A percentile compares a stretch with the other conserved stretches of the same genome.
Evolutionary conservation across 2,329 filamentous ascomycete species (phyloP).

Genomic region (Aspergillus sergii): DNA sequence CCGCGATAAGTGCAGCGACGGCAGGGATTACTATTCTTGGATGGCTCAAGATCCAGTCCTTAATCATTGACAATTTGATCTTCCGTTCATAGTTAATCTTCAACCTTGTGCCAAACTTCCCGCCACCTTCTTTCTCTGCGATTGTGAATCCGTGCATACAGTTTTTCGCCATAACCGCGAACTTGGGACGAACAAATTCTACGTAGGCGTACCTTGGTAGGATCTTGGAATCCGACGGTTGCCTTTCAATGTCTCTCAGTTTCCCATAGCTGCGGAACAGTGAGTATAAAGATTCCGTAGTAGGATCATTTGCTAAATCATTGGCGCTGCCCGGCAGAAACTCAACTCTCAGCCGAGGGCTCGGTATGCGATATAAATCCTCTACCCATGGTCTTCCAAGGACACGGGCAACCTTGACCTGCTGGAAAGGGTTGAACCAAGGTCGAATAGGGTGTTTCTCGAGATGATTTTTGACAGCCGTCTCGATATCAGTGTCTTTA

Average conservation of each 20-base stretch:
- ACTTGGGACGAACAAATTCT: slow-evolving; percentile 72
- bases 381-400: slow-evolving; percentile 90
- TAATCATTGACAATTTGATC: slow-evolving; percentile 75
- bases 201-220: slow-evolving; percentile 78
- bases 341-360: slow-evolving; percentile 74
- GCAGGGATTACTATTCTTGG: slow-evolving; percentile 85
- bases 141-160: slow-evolving; percentile 86
- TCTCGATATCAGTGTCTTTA: slow-evolving; percentile 59
- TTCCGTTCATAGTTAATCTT: slow-evolving; percentile 82
- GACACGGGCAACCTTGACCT: slow-evolving; percentile 73
- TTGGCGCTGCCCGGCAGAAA: slow-evolving; percentile 76
- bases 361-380: slow-evolving; percentile 83
- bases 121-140: slow-evolving; percentile 68
- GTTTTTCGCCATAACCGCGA: slow-evolving; percentile 86
- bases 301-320: slow-evolving; percentile 73
- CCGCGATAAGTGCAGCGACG: slow-evolving; percentile 77
- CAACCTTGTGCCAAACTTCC: slow-evolving; percentile 73
- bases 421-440: slow-evolving; percentile 83
- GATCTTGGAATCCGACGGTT: slow-evolving; percentile 84
- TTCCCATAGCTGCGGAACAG: slow-evolving; percentile 91
- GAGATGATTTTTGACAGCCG: slow-evolving; percentile 64
- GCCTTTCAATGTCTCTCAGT: slow-evolving; percentile 78
- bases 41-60: slow-evolving; percentile 85
- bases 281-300: slow-evolving; percentile 82
- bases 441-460: slow-evolving; percentile 73